Evolutionary conservation across 306 rosid species (phyloP), one percentile per base, ranked within the genome.

Genomic region (Pyrus communis): DNA sequence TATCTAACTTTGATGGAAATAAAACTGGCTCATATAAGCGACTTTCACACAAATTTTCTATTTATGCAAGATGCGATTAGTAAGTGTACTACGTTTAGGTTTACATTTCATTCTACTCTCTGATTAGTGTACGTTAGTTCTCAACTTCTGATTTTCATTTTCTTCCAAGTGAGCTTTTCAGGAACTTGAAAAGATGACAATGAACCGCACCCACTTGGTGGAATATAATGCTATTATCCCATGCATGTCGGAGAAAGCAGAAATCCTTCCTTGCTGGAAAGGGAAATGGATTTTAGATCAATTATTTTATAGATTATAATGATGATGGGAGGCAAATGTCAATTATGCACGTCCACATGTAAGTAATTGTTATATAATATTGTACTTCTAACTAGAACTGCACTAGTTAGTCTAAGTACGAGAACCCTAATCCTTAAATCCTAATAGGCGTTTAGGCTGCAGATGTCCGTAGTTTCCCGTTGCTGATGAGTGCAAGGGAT

Each of bases 221-320:
- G 69, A 60, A 22, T 38, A 27, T 33, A 7, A 64, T 61, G 60
- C 38, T 49, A 49, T 38, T 35, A 42, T 64, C 46, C n/a, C 46
- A 71, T 33, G 35, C 51, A 30, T 71, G 66, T 63, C 61, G 60
- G 73, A 35, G 77, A 79, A 65, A 52, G 43, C 21, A 55, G 64
- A 79, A 58, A 79, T 71, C 76, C 73, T 67, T 67, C 46, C 38
- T 78, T 19, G 25, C 45, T 46, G 70, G 75, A 46, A 70, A 49
- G 76, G 27, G 14, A 0, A 28, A 62, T 31, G 81, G 35, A 23
- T 28, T 64, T 45, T 25, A 18, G 57, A 25, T 23, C n/a, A 35
- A 49, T 62, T 22, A n/a, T 25, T 33, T 49, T 31, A 17, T 49
- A 15, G 54, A 15, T 28, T 17, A 21, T 17, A 69, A 30, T 43